These are phyloP conservation scores for Emmonsiellopsis sp. DNA, from an alignment of 2,329 filamentous ascomycete species.

Conservation along the genomic window DNA sequence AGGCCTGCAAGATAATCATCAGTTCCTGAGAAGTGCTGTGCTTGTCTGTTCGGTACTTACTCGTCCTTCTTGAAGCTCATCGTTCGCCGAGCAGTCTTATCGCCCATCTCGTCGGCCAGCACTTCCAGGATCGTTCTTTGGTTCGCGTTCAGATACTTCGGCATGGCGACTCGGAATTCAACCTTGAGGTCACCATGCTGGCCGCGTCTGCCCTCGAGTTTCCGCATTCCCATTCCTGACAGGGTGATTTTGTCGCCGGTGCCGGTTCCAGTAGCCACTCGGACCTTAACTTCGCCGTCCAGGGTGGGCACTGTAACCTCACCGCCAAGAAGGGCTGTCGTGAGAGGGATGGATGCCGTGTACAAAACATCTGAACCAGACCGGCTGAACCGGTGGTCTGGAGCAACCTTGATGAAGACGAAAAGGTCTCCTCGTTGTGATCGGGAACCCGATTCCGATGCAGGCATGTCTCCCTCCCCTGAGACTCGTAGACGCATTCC, in stretches of 20 bases:
- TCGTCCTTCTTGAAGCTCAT: slow-evolving; percentile 64
- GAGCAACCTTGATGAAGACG: slow-evolving; percentile 79
- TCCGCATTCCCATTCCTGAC: slow-evolving; percentile 87
- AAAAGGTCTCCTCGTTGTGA: slow-evolving; percentile 80
- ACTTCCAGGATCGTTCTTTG: slow-evolving; percentile 91
- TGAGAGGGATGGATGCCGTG: slow-evolving; percentile 82
- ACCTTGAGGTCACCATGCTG: slow-evolving; percentile 70
- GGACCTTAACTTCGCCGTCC: slow-evolving; percentile 81
- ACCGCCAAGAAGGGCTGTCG: slow-evolving; percentile 84
- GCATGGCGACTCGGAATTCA: slow-evolving; percentile 91
- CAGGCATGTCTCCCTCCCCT: slow-evolving; percentile 77
- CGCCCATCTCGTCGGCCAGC: slow-evolving; percentile 90
- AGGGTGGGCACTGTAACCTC: slow-evolving; percentile 84
- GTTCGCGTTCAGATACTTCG: slow-evolving; percentile 84
- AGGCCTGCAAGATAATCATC: background rate
- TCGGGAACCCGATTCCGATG: slow-evolving; percentile 52
- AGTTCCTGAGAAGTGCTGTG: background rate
- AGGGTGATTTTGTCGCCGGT: slow-evolving; percentile 89
- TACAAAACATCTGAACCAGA: slow-evolving; percentile 85
- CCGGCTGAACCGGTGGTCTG: slow-evolving; percentile 81
- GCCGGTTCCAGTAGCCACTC: slow-evolving; percentile 80
- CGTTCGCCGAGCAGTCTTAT: slow-evolving; percentile 81
- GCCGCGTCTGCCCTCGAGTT: slow-evolving; percentile 58
- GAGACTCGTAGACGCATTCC: slow-evolving; percentile 83
- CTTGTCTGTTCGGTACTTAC: slow-evolving; percentile 32